Evolutionary conservation across 495 filamentous ascomycete species (phyloP).

Genomic region (Annulohypoxylon maeteangense): DNA sequence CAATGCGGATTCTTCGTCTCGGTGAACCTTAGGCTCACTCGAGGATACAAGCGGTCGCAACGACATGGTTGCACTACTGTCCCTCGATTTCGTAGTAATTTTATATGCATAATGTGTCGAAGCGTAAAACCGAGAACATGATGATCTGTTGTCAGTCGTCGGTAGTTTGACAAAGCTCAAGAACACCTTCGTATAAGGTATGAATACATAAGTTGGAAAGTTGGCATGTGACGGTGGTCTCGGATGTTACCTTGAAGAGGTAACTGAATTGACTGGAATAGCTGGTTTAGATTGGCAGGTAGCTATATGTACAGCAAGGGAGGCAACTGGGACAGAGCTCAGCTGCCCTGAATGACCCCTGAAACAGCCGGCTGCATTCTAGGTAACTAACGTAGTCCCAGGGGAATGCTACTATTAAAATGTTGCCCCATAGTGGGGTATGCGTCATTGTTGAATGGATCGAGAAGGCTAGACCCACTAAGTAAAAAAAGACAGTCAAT

Average conservation of each 20-base stretch:
- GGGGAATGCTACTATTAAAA: conserved; percentile 21
- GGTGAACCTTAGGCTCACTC: conserved; percentile 36
- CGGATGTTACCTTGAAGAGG: background rate
- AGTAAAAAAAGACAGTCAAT: conserved; percentile 3
- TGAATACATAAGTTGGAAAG: conserved; percentile 8
- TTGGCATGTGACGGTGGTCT: conserved; percentile 39
- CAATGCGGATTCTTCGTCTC: conserved; percentile 34
- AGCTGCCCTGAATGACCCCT: conserved; percentile 25
- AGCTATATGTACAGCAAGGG: conserved; percentile 11
- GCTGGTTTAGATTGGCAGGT: background rate
- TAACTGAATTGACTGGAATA: conserved; percentile 1
- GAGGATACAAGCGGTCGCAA: conserved; percentile 44
- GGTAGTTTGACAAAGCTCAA: conserved; percentile 10
- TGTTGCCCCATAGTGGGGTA: conserved; percentile 19
- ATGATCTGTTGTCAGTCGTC: background rate
- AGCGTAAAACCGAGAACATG: conserved; percentile 24
- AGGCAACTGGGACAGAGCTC: background rate
- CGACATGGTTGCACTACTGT: conserved; percentile 45
- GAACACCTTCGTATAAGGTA: background rate
- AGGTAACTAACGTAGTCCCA: conserved; percentile 15
- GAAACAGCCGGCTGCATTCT: conserved; percentile 8
- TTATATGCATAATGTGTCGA: conserved; percentile 38
- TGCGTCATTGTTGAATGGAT: conserved; percentile 34
- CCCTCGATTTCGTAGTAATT: conserved; percentile 22
- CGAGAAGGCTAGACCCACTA: background rate